phyloP scores from a whole-genome alignment of 2,329 filamentous ascomycete species.

The Fusarium devonianum region DNA sequence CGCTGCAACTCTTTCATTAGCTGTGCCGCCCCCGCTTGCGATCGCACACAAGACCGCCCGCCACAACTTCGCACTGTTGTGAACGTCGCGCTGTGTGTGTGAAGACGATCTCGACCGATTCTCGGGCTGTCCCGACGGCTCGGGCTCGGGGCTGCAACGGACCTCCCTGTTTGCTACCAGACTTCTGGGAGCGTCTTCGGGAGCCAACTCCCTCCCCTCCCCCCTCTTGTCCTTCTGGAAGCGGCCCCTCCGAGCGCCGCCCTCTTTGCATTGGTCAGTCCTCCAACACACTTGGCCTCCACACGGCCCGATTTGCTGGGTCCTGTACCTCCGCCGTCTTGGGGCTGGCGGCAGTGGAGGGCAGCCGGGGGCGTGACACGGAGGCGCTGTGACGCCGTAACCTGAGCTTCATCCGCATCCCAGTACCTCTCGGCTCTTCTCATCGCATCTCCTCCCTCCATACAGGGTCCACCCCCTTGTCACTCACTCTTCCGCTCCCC shows the following conservation, averaged over 20 bases:
- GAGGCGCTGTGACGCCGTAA: too few relatives aligned
- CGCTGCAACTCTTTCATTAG: too few relatives aligned
- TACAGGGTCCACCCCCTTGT: slow-evolving; percentile 11
- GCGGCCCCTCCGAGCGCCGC: slow-evolving; percentile 18
- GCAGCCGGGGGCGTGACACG: too few relatives aligned
- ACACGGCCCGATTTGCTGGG: slow-evolving; percentile 34
- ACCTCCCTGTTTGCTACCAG: slow-evolving; percentile 25
- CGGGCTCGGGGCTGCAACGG: slow-evolving; percentile 19
- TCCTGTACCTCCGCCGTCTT: slow-evolving; percentile 8
- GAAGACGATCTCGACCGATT: slow-evolving; percentile 15
- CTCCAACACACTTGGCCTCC: slow-evolving; percentile 27
- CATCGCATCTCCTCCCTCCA: slow-evolving; percentile 16
- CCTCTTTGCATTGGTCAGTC: slow-evolving; percentile 26
- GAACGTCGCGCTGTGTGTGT: too few relatives aligned
- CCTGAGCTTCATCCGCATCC: slow-evolving; percentile 8
- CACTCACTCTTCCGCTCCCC: slow-evolving; percentile 12
- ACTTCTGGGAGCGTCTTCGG: slow-evolving; percentile 30
- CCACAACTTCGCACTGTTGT: too few relatives aligned
- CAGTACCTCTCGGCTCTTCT: slow-evolving; percentile 7
- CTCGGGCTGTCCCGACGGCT: slow-evolving; percentile 33
- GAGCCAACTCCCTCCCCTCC: slow-evolving; percentile 22
- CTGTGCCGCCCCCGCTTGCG: too few relatives aligned
- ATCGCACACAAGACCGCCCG: too few relatives aligned
- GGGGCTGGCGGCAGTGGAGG: too few relatives aligned
- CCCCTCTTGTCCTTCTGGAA: slow-evolving; percentile 42